Evolutionary conservation across 192 early-diverging fungal species (phyloP).

Genomic region (Coemansia sp.): DNA sequence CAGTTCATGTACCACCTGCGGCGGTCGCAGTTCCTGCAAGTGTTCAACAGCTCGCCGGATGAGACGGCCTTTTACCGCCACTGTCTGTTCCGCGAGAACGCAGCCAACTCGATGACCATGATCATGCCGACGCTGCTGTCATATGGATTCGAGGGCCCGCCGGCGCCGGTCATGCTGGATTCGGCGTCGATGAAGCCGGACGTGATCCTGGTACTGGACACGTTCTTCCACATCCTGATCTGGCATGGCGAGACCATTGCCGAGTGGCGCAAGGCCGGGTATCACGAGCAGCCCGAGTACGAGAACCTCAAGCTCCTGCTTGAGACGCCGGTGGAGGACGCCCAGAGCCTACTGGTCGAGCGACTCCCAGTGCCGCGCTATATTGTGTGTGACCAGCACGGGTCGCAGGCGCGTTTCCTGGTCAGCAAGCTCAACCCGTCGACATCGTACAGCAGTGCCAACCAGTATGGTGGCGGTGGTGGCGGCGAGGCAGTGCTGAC

Average conservation of each 20-base stretch:
- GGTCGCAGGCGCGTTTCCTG: conserved; percentile 97
- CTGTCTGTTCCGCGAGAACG: conserved; percentile 90
- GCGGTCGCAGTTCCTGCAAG: conserved; percentile 94
- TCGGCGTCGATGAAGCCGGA: conserved; percentile 98
- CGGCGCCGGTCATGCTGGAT: conserved; percentile 90
- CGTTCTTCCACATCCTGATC: conserved; percentile 98
- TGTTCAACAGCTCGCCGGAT: conserved; percentile 98
- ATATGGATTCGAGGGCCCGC: conserved; percentile 78
- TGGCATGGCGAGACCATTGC: conserved; percentile 98
- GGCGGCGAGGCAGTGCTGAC: conserved; percentile 96
- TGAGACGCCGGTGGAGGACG: conserved; percentile 82
- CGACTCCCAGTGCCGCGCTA: conserved; percentile 98
- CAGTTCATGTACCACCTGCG: conserved; percentile 99
- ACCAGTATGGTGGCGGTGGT: conserved; percentile 61
- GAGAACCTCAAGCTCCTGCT: conserved; percentile 90
- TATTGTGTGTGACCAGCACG: conserved; percentile 93
- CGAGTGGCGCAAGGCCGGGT: conserved; percentile 92
- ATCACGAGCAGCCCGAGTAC: conserved; percentile 92
- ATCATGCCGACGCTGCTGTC: conserved; percentile 97
- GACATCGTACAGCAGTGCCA: conserved; percentile 79
- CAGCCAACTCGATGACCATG: conserved; percentile 97
- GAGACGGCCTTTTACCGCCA: conserved; percentile 87
- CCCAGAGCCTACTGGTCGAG: conserved; percentile 89
- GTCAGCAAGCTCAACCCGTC: conserved; percentile 98
- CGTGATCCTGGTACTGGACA: conserved; percentile 86